These are phyloP conservation scores for Persicaria maculosa DNA, from an alignment of 148 eudicot species.

Conservation along the genomic window DNA sequence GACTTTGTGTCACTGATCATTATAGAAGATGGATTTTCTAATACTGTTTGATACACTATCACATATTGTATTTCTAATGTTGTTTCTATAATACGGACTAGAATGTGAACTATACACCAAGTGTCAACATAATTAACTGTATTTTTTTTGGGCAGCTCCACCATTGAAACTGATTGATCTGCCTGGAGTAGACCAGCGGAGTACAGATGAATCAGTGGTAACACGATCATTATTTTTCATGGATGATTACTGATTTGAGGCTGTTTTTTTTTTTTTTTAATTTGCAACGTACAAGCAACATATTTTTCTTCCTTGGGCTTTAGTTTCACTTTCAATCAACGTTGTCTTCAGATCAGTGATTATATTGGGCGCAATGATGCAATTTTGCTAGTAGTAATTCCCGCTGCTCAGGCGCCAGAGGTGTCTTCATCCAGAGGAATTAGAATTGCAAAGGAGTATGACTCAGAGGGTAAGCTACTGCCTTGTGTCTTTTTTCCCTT, in stretches of 20 bases:
- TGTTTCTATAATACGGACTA: not conserved
- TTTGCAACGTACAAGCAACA: not conserved
- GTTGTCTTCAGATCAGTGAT: constrained; percentile 45
- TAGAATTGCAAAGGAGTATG: constrained; percentile 89
- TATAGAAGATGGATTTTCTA: not conserved
- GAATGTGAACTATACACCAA: not conserved
- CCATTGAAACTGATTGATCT: constrained; percentile 83
- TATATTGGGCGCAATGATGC: constrained; percentile 92
- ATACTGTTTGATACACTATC: not conserved
- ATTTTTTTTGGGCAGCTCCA: constrained; percentile 52
- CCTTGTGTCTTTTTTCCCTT: not conserved
- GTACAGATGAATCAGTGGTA: constrained; percentile 83
- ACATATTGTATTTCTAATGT: not conserved
- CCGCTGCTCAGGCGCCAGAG: constrained; percentile 88
- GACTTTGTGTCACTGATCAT: not conserved
- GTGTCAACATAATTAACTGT: not conserved
- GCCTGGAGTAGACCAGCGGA: constrained; percentile 94
- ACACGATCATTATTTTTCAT: constrained; percentile 15
- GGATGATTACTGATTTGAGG: not conserved
- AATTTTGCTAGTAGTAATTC: constrained; percentile 79
- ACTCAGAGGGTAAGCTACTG: constrained; percentile 65
- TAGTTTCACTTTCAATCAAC: constrained; percentile 22
- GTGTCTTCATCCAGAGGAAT: constrained; percentile 74
- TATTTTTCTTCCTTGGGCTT: constrained; percentile 9
- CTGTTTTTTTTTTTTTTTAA: not conserved